These are phyloP conservation scores for Exophiala spinifera DNA, from an alignment of 2,329 filamentous ascomycete genomes.

Conservation along the genomic window DNA sequence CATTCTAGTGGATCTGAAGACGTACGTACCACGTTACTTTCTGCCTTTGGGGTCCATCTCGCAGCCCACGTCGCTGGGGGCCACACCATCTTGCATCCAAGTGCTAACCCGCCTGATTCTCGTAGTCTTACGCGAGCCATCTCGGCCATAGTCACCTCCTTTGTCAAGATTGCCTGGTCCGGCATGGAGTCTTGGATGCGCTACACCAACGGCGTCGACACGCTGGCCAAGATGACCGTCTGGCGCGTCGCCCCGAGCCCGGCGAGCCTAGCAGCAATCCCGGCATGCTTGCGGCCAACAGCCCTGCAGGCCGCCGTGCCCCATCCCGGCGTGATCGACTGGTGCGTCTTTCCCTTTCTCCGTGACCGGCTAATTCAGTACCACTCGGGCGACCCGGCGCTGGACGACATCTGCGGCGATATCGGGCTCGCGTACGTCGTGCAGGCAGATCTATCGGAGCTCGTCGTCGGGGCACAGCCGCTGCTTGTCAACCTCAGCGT, in stretches of 20 bases:
- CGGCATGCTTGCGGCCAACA: slow-evolving; percentile 9
- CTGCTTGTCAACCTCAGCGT: slow-evolving; percentile 14
- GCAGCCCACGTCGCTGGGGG: too few relatives aligned
- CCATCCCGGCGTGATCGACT: slow-evolving; percentile 20
- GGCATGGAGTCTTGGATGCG: slow-evolving; percentile 18
- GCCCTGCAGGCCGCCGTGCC: slow-evolving; percentile 14
- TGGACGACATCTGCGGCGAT: slow-evolving; percentile 20
- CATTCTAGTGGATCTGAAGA: slow-evolving; percentile 2
- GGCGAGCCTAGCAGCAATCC: slow-evolving; percentile 7
- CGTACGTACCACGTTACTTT: slow-evolving; percentile 4
- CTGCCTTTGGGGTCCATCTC: too few relatives aligned
- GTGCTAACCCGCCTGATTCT: too few relatives aligned
- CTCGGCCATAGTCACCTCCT: slow-evolving; percentile 10
- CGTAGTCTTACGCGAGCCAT: slow-evolving; percentile 9
- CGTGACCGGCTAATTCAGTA: slow-evolving; percentile 20
- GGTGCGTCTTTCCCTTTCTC: slow-evolving; percentile 18
- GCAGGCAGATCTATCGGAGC: slow-evolving; percentile 22
- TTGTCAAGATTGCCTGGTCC: slow-evolving; percentile 12
- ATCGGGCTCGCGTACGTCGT: slow-evolving; percentile 20
- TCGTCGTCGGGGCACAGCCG: slow-evolving; percentile 12
- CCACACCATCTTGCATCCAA: too few relatives aligned
- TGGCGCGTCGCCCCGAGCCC: slow-evolving; percentile 13
- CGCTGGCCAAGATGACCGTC: slow-evolving; percentile 9
- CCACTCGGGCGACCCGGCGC: slow-evolving; percentile 14
- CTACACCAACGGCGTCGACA: slow-evolving; percentile 13